Base-by-base conservation (phyloP, 75 land plant species). In the Larix kaempferi region DNA sequence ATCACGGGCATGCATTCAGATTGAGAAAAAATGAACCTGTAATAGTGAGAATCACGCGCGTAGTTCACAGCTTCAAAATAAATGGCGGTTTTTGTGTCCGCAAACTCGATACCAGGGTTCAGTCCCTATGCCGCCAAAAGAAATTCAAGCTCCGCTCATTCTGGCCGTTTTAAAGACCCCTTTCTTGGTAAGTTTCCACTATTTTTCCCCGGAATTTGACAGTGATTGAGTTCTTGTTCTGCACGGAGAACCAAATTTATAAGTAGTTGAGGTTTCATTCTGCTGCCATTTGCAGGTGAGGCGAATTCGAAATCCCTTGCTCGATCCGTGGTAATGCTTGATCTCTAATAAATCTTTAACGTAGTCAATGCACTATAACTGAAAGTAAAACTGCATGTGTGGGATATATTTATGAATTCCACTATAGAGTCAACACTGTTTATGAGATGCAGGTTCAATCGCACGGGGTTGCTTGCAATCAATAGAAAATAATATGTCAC, bases 261-360 rank as follows among this genome's bases (percentile, higher is more conserved):
- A 62, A 62, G 8, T 12, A 5, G 10, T 29, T 8, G 65, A 62
- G 8, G 25, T 62, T 62, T 29, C 3, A 26, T 29, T 29, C 27
- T 25, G 13, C 23, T 4, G 23, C 23, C 65, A 4, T 23, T 62
- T 62, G 23, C 33, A 62, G 65, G 65, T 22, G 65, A 62, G 65
- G 65, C 33, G 65, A 62, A 62, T 62, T 62, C 65, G 65, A 62
- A 62, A 62, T 62, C 4, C 27, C 14, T 62, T 26, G 33, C 65
- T 12, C 65, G 65, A 1, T 62, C 65, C 22, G 65, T 62, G 65
- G 65, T 62, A 62, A 25, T 3, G 22, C 13, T 62, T 62, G 14
- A 62, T 26, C 65, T 62, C 4, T 7, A 62, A 11, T 62, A 39
- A 5, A 0, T 39, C 33, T 29, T 29, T 29, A 29, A 29, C 33